Evolutionary conservation across 164 flowering plant genomes (phyloP), one percentile per base, ranked within the genome.

Genomic region (Paratinospora sagittata): DNA sequence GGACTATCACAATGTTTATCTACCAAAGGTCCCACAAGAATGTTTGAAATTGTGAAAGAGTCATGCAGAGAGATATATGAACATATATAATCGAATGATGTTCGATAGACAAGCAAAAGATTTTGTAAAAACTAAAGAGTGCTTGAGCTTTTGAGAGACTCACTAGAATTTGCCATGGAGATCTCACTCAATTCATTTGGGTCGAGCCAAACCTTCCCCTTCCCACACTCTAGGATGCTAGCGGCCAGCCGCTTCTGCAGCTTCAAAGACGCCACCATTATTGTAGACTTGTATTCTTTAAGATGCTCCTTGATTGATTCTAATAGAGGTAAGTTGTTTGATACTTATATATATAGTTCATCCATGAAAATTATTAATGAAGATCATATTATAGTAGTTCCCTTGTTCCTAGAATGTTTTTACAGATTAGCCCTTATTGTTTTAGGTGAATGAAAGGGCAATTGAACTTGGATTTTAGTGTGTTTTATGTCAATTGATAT

Each of bases 161-260:
- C 52, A 82, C 85, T 78, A 24, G 85, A 82, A 63, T 80, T 82
- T 72, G 82, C 82, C 80, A 76, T 82, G 77, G 82, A 76, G 65
- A 82, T 80, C 41, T 80, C 85, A 62, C 71, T 78, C 63, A 52
- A 27, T 24, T 82, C 85, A 76, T 82, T 82, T 4, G 85, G 85
- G 70, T 82, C 85, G 2, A 82, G 79, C 85, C 85, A 82, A 13
- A 82, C 85, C 70, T 82, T 82, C 16, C 77, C 76, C 57, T 43
- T 74, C 14, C 85, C 85, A 55, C 85, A 82, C 55, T 75, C 76
- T 49, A 82, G 81, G 19, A 82, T 82, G 70, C 83, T 80, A 3
- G 83, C 77, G 37, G 83, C 76, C 3, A 82, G 77, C 67, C 85
- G 73, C 75, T 78, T 82, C 80, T 82, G 85, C 6, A 80, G 69